Conservation (phyloP, 768 basidiomycete genomes). For the Hypsizygus marmoreus region DNA sequence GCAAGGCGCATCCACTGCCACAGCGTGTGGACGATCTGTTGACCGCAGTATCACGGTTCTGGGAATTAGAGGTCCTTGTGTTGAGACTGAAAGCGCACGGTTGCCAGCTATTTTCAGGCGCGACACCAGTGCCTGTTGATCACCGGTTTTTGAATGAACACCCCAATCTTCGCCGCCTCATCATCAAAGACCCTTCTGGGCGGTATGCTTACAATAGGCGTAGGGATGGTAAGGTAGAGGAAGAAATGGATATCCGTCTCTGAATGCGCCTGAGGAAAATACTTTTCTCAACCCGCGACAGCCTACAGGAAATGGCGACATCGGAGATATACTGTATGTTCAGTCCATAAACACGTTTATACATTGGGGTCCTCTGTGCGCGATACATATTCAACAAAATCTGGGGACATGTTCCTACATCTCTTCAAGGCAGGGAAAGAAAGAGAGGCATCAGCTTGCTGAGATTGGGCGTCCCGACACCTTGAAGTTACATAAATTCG, state of each 20-base stretch:
- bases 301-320: too few relatives aligned
- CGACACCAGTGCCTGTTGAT: not conserved
- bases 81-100: too few relatives aligned
- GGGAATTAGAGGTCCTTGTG: constrained; percentile 9
- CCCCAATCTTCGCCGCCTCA: constrained; percentile 13
- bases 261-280: not conserved
- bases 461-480: constrained; percentile 41
- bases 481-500: constrained; percentile 12
- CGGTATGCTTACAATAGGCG: constrained; percentile 8
- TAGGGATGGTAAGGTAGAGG: constrained; percentile 1
- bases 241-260: not conserved
- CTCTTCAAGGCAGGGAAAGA: constrained; percentile 33
- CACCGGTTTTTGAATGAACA: constrained; percentile 10
- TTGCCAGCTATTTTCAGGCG: not conserved
- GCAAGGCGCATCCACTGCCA: too few relatives aligned
- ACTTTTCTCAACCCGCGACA: too few relatives aligned
- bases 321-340: too few relatives aligned
- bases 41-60: constrained; percentile 5
- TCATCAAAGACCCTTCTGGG: not conserved
- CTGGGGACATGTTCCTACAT: not conserved
- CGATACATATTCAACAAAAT: not conserved
- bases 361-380: too few relatives aligned
- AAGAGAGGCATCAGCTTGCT: constrained; percentile 31
- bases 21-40: not conserved
- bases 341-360: too few relatives aligned